Conservation (phyloP, 2,329 filamentous ascomycete species). For the Balansia obtecta region DNA sequence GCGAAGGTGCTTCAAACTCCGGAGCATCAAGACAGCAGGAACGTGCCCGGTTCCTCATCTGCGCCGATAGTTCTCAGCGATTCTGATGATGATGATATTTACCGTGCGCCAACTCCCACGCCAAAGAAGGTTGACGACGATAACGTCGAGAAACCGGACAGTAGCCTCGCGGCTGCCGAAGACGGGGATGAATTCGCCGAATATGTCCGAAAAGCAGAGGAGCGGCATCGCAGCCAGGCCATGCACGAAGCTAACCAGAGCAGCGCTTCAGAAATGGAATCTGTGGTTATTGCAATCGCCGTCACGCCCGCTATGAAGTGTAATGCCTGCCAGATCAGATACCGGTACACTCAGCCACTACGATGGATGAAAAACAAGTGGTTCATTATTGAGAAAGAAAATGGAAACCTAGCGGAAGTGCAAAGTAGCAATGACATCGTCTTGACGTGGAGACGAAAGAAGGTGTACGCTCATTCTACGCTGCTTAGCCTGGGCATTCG, state of each 20-base stretch:
- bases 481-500: constrained; percentile 54
- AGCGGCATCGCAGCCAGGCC: constrained; percentile 16
- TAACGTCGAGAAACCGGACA: constrained; percentile 16
- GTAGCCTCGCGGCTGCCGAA: constrained; percentile 11
- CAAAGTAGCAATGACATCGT: constrained; percentile 46
- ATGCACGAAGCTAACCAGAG: constrained; percentile 8
- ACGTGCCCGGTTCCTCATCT: neutral
- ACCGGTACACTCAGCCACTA: constrained; percentile 55
- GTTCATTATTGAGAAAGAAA: constrained; percentile 47
- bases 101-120: constrained; percentile 2
- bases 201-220: constrained; percentile 31
- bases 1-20: neutral
- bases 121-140: constrained; percentile 9
- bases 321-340: constrained; percentile 44
- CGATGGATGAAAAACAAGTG: constrained; percentile 56
- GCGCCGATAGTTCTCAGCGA: constrained; percentile 19
- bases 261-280: constrained; percentile 11
- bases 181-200: constrained; percentile 31
- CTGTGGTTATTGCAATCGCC: too few relatives aligned
- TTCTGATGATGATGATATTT: constrained; percentile 17
- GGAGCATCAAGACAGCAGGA: neutral
- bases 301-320: too few relatives aligned
- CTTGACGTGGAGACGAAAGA: constrained; percentile 65
- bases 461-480: constrained; percentile 65
- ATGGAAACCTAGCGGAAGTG: constrained; percentile 20